phyloP scores from a whole-genome alignment of 116 monocot genomes.

The Phalaenopsis hybrid region DNA sequence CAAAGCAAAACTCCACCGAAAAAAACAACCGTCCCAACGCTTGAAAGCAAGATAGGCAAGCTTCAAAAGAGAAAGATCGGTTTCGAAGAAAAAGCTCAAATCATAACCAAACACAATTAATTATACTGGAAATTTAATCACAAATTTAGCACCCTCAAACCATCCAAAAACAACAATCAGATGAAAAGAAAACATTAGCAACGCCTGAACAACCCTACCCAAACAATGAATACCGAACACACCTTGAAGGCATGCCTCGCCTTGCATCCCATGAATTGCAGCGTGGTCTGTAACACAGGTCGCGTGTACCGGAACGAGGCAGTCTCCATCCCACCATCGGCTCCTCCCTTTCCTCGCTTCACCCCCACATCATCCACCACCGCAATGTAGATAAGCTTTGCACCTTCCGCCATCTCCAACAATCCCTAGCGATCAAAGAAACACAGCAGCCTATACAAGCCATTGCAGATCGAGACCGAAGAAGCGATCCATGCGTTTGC shows the following conservation, averaged over 20 bases:
- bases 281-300: constrained; percentile 42
- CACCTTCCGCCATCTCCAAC: constrained; percentile 26
- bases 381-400: constrained; percentile 48
- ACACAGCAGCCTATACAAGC: neutral
- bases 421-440: neutral
- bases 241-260: constrained; percentile 53
- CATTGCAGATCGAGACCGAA: neutral
- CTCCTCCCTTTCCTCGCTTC: neutral
- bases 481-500: neutral
- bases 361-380: constrained; percentile 25
- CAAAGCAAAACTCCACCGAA: neutral
- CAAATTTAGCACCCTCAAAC: neutral
- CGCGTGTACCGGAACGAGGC: constrained; percentile 38
- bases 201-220: neutral
- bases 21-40: neutral
- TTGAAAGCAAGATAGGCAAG: neutral
- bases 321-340: constrained; percentile 2
- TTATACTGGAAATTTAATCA: too few relatives aligned
- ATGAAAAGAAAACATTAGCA: neutral
- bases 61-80: neutral
- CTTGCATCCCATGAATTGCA: constrained; percentile 57
- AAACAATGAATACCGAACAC: neutral
- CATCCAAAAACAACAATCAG: neutral
- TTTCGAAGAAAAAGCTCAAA: neutral
- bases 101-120: too few relatives aligned